phyloP scores from a whole-genome alignment of 1,284 basidiomycete species.

The Chalciporus sp. region DNA sequence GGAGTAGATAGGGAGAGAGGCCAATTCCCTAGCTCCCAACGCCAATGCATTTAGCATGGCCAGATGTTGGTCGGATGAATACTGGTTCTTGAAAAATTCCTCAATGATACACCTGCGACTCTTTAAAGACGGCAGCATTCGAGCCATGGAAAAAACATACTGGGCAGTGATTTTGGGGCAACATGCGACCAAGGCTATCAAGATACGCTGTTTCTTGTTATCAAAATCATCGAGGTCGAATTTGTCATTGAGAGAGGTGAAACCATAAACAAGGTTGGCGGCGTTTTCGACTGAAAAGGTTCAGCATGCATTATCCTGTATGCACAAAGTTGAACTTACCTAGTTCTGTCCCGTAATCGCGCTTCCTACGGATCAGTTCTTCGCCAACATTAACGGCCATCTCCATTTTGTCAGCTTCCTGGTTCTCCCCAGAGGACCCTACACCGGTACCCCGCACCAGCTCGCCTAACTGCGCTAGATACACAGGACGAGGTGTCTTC shows the following conservation, averaged over 20 bases:
- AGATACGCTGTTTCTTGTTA: slow-evolving; percentile 71
- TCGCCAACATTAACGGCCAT: slow-evolving; percentile 80
- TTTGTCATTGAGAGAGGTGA: slow-evolving; percentile 81
- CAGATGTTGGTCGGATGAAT: slow-evolving; percentile 83
- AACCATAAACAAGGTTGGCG: slow-evolving; percentile 74
- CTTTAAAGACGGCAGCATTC: slow-evolving; percentile 1
- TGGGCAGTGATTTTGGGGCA: slow-evolving; percentile 76
- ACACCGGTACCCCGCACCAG: slow-evolving; percentile 59
- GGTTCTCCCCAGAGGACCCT: slow-evolving; percentile 56
- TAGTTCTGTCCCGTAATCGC: slow-evolving; percentile 81
- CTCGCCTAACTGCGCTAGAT: slow-evolving; percentile 77
- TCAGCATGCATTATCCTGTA: slow-evolving; percentile 1
- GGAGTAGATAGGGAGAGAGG: slow-evolving; percentile 61
- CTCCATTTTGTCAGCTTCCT: slow-evolving; percentile 77
- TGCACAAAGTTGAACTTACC: slow-evolving; percentile 48
- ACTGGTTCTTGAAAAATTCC: slow-evolving; percentile 92
- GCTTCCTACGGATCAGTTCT: slow-evolving; percentile 80
- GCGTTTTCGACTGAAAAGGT: slow-evolving; percentile 77
- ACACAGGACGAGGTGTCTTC: slow-evolving; percentile 77
- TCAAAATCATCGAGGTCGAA: slow-evolving; percentile 83
- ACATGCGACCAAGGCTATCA: slow-evolving; percentile 81
- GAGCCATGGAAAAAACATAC: slow-evolving; percentile 50
- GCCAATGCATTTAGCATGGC: slow-evolving; percentile 86
- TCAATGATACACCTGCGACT: slow-evolving; percentile 75
- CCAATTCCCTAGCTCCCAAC: slow-evolving; percentile 83